Evolutionary conservation across 345 rosid genomes (phyloP).

Genomic region (Trapa bicornis): DNA sequence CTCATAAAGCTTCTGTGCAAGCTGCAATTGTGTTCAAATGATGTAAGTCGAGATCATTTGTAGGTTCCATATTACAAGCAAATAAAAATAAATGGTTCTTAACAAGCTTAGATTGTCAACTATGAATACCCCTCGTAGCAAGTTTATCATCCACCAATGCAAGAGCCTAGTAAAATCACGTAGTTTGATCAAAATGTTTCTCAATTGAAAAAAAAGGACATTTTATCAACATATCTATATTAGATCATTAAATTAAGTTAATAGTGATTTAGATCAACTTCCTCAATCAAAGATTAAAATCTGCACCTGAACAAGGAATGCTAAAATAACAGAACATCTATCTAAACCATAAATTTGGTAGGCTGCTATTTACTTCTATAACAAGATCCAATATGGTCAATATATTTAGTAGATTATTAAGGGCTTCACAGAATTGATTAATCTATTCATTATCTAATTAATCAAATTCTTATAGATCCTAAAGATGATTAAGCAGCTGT

Average conservation of each 20-base stretch:
- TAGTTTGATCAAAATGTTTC: neutral
- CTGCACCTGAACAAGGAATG: neutral
- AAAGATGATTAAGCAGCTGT: neutral
- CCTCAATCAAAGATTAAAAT: neutral
- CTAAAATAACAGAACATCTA: neutral
- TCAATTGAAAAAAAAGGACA: neutral
- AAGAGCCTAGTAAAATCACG: neutral
- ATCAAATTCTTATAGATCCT: neutral
- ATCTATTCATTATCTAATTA: neutral
- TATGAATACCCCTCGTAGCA: neutral
- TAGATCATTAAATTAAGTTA: neutral
- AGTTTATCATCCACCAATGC: neutral
- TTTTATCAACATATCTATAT: neutral
- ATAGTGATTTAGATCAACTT: neutral
- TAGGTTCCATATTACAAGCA: neutral
- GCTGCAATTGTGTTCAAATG: conserved; percentile 36
- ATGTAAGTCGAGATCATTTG: conserved; percentile 7
- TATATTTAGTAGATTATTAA: neutral
- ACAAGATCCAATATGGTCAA: neutral
- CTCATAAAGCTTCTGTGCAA: conserved; percentile 93
- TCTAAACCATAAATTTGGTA: neutral
- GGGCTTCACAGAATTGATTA: neutral
- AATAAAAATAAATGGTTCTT: neutral
- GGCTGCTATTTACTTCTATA: neutral
- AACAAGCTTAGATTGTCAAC: neutral